Evolutionary conservation across 805 yeast genomes (phyloP), one percentile per base, ranked within the genome.

Genomic region (Yarrowia deformans): DNA sequence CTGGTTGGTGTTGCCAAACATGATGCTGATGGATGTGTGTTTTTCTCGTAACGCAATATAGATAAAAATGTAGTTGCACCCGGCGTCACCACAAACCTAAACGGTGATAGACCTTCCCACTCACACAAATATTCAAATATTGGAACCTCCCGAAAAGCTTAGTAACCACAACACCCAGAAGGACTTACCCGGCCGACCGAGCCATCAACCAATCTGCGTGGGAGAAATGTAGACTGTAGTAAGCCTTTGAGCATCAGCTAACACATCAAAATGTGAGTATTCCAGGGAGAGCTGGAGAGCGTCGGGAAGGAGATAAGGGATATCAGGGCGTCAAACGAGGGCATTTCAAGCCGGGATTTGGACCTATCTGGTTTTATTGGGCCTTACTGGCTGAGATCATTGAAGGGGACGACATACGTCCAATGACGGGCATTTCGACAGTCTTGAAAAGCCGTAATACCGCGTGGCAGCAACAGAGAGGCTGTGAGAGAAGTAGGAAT

Each of bases 231-330:
- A 60, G 66, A 43, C 52, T 8, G 66, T 43, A 60, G 66, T 60
- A 60, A 60, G 66, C 66, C 66, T 43, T 58, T 60, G 66, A 60
- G 66, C 52, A 60, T 45, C 66, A 60, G 52, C 66, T 60, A 60
- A 60, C 66, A 60, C 66, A 60, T 60, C 66, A 60, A 43, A 60
- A 60, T 60, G 66, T 60, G 66, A 60, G 66, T 60, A 45, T 60
- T 9, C 29, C 13, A 7, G 52, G 34, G 52, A 18, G 42, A n/a
- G 8, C 5, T 32, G 18, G 66, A 32, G 42, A 14, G 42, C 49
- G 32, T 18, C 12, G 37, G 23, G 6, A 7, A 40, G 16, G 46
- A 4, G 37, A 39, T 4, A 40, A 18, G 48, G 8, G 52, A 8
- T 4, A 13, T 34, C 8, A 13, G 50, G 52, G 42, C 29, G 42